Base-by-base conservation (phyloP, 2,329 filamentous ascomycete species). In the Fusarium transvaalense region DNA sequence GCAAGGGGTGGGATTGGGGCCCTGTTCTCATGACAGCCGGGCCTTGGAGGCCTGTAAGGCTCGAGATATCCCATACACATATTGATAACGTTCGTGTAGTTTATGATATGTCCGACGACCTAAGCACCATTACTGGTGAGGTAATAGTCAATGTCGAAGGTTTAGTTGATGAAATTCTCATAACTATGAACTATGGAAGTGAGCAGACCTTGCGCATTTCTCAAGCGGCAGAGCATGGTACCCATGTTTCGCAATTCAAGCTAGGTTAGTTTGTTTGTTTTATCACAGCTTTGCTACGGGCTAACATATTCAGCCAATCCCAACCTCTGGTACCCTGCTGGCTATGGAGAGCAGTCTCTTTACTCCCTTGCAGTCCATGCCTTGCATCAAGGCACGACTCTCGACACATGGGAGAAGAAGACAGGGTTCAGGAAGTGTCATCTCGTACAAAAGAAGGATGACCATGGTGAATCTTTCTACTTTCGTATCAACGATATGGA, bases 401-500 rank as follows among this genome's bases (percentile, higher is more conserved):
- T 58, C 3, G 31, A 64, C 17, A 45, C 35, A 0, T 39, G 48
- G 29, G 23, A 9, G 6, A 56, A 53, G 15, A 42, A 53, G 6
- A 53, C 45, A 15, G 64, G 60, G 2, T 56, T 64, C 2, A 42
- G 59, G 5, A 39, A 35, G 5, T 47, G 25, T 10, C 38, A 59
- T 13, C 32, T 81, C 2, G 12, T 66, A 10, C 50, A 63, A 42
- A n/a, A 78, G 80, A 14, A 82, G 0, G 86, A 84, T 6, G 83
- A 87, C 43, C 85, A 89, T 17, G 91, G 91, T 37, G 91, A 88
- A 46, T 89, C 86, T 0, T 94, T 93, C 79, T 92, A 88, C 80
- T 93, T 94, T 78, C 83, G 88, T 66, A 80, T 94, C 76, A 94
- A 94, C 75, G 35, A 87, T 38, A 82, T 92, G 13, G 89, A 91